A percentile compares a stretch with the other conserved stretches of the same genome.
phyloP scores from a whole-genome alignment of 2,329 filamentous ascomycete species.

The Diaporthe vaccinii region DNA sequence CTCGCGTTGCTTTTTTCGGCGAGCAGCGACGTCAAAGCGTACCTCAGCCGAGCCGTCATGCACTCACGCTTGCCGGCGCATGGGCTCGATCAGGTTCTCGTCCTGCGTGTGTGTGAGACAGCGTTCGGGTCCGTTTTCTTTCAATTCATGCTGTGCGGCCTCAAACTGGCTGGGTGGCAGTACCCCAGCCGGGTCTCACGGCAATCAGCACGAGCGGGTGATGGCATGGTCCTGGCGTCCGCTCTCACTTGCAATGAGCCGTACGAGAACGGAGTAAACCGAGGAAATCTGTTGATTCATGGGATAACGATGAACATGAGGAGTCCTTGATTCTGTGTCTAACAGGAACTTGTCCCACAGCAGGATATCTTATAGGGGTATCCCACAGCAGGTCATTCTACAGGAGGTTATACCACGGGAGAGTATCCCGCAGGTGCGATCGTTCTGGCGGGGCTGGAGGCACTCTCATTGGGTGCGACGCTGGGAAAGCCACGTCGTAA shows the following conservation, averaged over 20 bases:
- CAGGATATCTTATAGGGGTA: too few species aligned
- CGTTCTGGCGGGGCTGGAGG: not conserved
- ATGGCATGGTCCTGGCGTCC: constrained; percentile 1
- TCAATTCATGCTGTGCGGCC: constrained; percentile 20
- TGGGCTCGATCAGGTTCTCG: not conserved
- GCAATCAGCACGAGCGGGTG: constrained; percentile 27
- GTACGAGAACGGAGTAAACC: too few species aligned
- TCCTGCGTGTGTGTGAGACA: not conserved
- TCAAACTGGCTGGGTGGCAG: not conserved
- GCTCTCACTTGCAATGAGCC: not conserved
- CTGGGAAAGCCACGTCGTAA: not conserved
- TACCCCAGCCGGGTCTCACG: not conserved
- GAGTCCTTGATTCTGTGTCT: too few species aligned
- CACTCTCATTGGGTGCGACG: not conserved
- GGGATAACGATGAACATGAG: too few species aligned
- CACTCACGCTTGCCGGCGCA: not conserved
- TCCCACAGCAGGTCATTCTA: too few species aligned
- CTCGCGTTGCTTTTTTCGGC: not conserved
- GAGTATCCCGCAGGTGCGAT: too few species aligned
- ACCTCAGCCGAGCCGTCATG: not conserved
- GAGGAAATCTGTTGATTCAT: too few species aligned
- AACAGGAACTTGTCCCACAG: too few species aligned
- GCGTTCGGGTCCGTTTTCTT: constrained; percentile 1
- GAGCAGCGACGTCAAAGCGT: not conserved
- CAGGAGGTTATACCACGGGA: too few species aligned